Conservation (phyloP, 1,284 basidiomycete genomes). For the Tilletia walkeri region DNA sequence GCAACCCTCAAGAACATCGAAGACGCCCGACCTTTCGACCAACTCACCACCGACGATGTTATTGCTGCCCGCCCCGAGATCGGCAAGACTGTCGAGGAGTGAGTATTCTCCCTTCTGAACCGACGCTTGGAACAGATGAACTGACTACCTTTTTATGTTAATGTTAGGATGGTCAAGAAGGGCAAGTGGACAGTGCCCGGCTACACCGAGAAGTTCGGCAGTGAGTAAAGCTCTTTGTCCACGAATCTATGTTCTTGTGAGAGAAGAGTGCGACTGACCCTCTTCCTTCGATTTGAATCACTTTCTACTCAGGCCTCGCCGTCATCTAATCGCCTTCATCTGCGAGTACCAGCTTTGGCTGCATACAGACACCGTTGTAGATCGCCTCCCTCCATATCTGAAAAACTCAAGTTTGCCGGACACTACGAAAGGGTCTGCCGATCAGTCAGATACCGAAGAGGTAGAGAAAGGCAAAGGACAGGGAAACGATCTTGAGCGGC, state of each 20-base stretch:
- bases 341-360: too few species aligned
- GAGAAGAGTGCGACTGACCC: neutral
- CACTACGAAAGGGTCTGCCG: too few species aligned
- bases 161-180: conserved; percentile 78
- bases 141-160: neutral
- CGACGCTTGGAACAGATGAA: too few species aligned
- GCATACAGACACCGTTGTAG: too few species aligned
- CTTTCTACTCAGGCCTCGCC: conserved; percentile 34
- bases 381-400: too few species aligned
- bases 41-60: conserved; percentile 90
- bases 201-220: conserved; percentile 56
- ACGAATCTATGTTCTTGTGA: neutral
- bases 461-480: too few species aligned
- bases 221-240: conserved; percentile 28
- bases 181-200: conserved; percentile 88
- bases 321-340: conserved; percentile 32
- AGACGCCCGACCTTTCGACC: conserved; percentile 94
- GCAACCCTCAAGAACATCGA: conserved; percentile 95
- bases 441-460: too few species aligned
- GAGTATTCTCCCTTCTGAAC: neutral
- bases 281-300: neutral
- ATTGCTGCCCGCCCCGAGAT: conserved; percentile 90
- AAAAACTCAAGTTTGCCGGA: too few species aligned
- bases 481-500: too few species aligned
- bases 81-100: conserved; percentile 81